Evolutionary conservation across 1,284 basidiomycete species (phyloP).

Genomic region (Uromyces viciae-fabae): DNA sequence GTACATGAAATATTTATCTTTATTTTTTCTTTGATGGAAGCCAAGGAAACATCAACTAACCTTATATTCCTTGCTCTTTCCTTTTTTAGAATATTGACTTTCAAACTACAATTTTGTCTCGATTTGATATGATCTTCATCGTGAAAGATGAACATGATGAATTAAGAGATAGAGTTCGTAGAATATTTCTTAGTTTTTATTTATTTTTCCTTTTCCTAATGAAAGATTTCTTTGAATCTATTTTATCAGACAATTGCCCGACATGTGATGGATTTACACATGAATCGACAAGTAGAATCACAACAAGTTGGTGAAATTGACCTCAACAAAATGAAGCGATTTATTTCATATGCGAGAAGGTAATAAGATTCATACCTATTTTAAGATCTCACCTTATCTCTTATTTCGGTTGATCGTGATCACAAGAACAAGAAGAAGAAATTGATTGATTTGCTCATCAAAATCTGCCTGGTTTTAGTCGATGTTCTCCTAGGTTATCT

Average conservation of each 20-base stretch:
- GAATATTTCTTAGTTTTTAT: neutral
- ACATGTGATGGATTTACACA: constrained; percentile 98
- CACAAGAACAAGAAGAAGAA: too few species aligned
- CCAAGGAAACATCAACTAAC: too few species aligned
- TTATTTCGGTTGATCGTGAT: neutral
- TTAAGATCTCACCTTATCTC: neutral
- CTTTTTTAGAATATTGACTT: constrained; percentile 82
- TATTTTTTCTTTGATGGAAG: neutral
- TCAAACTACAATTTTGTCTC: constrained; percentile 94
- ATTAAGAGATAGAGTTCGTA: constrained; percentile 72
- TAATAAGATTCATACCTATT: constrained; percentile 55
- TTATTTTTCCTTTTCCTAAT: constrained; percentile 13
- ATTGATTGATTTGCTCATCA: neutral
- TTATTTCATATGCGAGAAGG: constrained; percentile 93
- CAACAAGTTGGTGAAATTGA: constrained; percentile 85
- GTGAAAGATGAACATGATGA: constrained; percentile 99
- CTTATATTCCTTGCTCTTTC: neutral
- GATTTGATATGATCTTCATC: constrained; percentile 99
- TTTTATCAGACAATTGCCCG: constrained; percentile 76
- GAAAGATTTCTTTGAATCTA: neutral
- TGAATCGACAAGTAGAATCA: constrained; percentile 74
- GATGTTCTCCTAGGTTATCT: constrained; percentile 91
- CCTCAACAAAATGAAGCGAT: constrained; percentile 97
- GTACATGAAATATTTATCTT: constrained; percentile 56
- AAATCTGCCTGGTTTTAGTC: constrained; percentile 60